A percentile compares a stretch with the other conserved stretches of the same genome.
Evolutionary conservation across 805 yeast species (phyloP).

Genomic region (Kodamaea laetipori): DNA sequence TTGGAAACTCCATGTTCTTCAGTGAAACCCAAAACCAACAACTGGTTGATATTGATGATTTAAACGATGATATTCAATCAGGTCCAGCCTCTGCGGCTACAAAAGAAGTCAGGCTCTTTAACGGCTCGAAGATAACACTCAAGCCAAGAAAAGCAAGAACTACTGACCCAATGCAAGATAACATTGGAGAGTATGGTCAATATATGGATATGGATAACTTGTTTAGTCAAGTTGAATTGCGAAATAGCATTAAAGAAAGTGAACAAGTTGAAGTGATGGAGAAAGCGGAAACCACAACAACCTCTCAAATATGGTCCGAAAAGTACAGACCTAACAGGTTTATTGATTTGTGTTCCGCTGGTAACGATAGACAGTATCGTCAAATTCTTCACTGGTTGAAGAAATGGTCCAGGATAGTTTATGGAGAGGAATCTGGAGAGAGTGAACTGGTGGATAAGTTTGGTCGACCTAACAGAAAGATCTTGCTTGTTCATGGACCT

Average conservation of each 20-base stretch:
- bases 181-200: constrained; percentile 5
- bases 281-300: not conserved
- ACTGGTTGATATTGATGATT: not conserved
- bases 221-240: constrained; percentile 17
- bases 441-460: constrained; percentile 24
- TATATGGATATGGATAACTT: constrained; percentile 18
- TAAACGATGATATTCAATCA: not conserved
- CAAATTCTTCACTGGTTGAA: constrained; percentile 42
- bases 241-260: constrained; percentile 12
- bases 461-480: constrained; percentile 50
- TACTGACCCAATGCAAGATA: constrained; percentile 8
- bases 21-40: not conserved
- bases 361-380: constrained; percentile 46
- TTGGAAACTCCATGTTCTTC: constrained; percentile 5
- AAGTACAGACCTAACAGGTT: constrained; percentile 40
- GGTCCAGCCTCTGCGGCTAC: constrained; percentile 7
- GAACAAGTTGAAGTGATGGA: constrained; percentile 2
- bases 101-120: constrained; percentile 16
- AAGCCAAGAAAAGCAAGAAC: constrained; percentile 14
- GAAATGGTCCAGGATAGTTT: constrained; percentile 28
- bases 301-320: constrained; percentile 37
- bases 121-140: constrained; percentile 13
- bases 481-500: constrained; percentile 83
- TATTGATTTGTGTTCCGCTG: constrained; percentile 44
- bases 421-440: constrained; percentile 8